Conservation (phyloP, 2,329 filamentous ascomycete species). For the Amphichorda felina region DNA sequence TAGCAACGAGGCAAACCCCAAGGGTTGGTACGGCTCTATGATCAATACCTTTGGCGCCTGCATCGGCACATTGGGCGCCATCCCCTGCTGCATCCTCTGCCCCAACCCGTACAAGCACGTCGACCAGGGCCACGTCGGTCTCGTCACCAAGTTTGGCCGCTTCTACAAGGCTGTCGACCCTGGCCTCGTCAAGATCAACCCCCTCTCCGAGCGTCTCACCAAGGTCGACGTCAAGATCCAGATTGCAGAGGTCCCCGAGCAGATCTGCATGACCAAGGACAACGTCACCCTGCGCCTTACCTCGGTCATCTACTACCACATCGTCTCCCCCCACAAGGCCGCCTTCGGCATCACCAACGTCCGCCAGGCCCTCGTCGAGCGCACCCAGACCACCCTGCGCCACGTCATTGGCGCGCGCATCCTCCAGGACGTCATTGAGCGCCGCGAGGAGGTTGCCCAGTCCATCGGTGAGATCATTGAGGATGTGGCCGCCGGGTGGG, state of each 20-base stretch:
- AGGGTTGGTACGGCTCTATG: constrained; percentile 86
- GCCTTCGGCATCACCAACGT: constrained; percentile 95
- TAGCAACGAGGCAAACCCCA: constrained; percentile 53
- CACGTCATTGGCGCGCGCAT: constrained; percentile 94
- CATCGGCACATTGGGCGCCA: constrained; percentile 70
- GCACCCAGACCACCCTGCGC: constrained; percentile 92
- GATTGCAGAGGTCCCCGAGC: constrained; percentile 91
- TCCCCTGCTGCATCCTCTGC: constrained; percentile 85
- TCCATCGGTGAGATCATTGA: constrained; percentile 97
- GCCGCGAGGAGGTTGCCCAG: constrained; percentile 90
- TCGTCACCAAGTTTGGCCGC: constrained; percentile 89
- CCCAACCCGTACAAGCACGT: constrained; percentile 96
- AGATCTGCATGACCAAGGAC: constrained; percentile 99
- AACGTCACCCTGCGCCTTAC: constrained; percentile 91
- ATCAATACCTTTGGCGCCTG: constrained; percentile 65
- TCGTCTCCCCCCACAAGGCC: constrained; percentile 88
- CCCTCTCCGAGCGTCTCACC: constrained; percentile 76
- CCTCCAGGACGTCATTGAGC: constrained; percentile 95
- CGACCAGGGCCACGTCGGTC: constrained; percentile 82
- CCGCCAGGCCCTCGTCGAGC: constrained; percentile 90
- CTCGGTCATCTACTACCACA: constrained; percentile 98
- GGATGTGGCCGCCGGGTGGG: constrained; percentile 87
- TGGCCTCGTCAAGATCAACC: constrained; percentile 94
- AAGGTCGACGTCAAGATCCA: constrained; percentile 99
- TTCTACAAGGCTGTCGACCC: constrained; percentile 96